phyloP scores from a whole-genome alignment of 768 basidiomycete species.

The Tulasnella sp. region DNA sequence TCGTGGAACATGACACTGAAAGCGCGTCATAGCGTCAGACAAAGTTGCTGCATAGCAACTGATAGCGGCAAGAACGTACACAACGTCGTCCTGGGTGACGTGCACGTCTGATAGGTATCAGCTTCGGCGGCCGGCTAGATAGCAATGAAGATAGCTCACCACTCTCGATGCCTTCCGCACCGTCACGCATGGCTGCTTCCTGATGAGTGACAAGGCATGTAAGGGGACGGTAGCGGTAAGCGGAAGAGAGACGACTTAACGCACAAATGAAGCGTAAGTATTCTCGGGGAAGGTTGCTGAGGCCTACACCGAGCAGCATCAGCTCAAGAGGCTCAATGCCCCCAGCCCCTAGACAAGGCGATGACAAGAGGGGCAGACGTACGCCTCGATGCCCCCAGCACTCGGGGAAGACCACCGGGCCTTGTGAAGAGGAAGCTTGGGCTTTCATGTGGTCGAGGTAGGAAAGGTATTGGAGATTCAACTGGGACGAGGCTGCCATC shows the following conservation, averaged over 20 bases:
- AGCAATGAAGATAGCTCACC: constrained; percentile 36
- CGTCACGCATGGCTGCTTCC: constrained; percentile 87
- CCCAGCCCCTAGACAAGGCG: constrained; percentile 1
- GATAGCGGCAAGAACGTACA: constrained; percentile 26
- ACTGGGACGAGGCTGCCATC: constrained; percentile 7
- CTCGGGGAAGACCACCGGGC: constrained; percentile 34
- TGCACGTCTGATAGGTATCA: constrained; percentile 65
- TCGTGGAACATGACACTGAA: constrained; percentile 82
- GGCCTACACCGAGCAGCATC: constrained; percentile 34
- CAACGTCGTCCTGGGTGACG: constrained; percentile 74
- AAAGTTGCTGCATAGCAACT: not conserved
- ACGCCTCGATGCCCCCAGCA: constrained; percentile 75
- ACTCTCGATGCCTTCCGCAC: constrained; percentile 94
- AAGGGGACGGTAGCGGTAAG: too few relatives aligned
- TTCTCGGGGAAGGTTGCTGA: constrained; percentile 85
- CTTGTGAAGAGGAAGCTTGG: not conserved
- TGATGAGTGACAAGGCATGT: too few relatives aligned
- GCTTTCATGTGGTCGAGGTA: not conserved
- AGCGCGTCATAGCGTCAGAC: not conserved
- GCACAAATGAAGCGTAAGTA: constrained; percentile 90
- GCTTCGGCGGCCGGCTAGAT: not conserved
- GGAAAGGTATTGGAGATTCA: not conserved
- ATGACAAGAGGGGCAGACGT: constrained; percentile 22
- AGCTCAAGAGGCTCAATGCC: constrained; percentile 4
- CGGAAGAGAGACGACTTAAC: too few relatives aligned